Conservation (phyloP, 768 basidiomycete species). For the Serendipita sp. region DNA sequence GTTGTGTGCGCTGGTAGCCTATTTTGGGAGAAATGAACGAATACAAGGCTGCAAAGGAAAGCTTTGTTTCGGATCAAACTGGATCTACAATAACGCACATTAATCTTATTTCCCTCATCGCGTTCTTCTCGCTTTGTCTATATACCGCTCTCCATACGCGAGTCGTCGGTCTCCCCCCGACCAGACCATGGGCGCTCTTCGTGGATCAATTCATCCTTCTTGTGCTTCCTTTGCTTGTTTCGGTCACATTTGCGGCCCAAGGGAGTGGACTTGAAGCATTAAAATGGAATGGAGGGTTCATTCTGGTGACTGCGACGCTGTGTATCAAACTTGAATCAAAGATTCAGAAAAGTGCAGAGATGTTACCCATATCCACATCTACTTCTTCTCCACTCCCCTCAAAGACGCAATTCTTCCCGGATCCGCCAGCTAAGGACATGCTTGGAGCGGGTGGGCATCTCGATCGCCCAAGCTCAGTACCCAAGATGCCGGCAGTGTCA, state of each 20-base stretch:
- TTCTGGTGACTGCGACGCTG: not conserved
- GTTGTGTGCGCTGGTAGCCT: too few relatives aligned
- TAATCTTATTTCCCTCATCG: conserved; percentile 49
- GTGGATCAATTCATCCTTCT: conserved; percentile 46
- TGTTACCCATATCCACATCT: conserved; percentile 8
- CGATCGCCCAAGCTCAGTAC: not conserved
- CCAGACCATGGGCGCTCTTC: conserved; percentile 25
- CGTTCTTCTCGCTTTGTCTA: conserved; percentile 50
- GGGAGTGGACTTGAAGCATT: not conserved
- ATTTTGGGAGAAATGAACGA: too few relatives aligned
- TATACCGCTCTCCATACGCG: conserved; percentile 46
- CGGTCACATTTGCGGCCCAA: conserved; percentile 7
- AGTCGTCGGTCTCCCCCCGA: conserved; percentile 18
- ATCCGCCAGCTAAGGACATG: not conserved
- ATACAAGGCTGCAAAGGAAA: conserved; percentile 71
- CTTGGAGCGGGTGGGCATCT: not conserved
- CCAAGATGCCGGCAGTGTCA: conserved; percentile 57
- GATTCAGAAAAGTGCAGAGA: conserved; percentile 4
- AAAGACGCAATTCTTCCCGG: not conserved
- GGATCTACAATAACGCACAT: conserved; percentile 58
- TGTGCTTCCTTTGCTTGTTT: conserved; percentile 54
- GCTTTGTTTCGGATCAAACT: conserved; percentile 57
- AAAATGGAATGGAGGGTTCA: not conserved
- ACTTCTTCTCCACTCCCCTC: not conserved
- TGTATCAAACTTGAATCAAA: conserved; percentile 13